Evolutionary conservation across 2,329 filamentous ascomycete species (phyloP).

Genomic region (Aspergillus ruber): DNA sequence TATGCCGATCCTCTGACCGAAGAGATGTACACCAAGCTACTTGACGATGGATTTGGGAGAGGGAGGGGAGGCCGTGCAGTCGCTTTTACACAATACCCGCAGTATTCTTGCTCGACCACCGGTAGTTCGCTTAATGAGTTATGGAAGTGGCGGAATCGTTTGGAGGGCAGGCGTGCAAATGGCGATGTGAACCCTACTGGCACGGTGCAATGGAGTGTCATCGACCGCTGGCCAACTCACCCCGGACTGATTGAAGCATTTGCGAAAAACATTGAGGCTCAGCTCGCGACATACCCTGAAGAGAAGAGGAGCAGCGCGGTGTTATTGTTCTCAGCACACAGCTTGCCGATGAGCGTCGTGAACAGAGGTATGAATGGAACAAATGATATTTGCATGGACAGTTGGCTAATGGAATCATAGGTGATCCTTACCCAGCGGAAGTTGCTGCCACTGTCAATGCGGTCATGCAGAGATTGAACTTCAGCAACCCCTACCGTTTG

Average conservation of each 20-base stretch:
- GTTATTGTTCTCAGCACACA: constrained; percentile 90
- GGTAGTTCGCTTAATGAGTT: constrained; percentile 94
- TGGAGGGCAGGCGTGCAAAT: constrained; percentile 67
- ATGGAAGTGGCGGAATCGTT: constrained; percentile 85
- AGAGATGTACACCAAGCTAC: constrained; percentile 76
- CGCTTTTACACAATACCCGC: constrained; percentile 96
- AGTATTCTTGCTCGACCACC: constrained; percentile 96
- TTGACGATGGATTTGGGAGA: constrained; percentile 83
- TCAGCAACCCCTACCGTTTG: constrained; percentile 84
- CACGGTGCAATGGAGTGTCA: constrained; percentile 89
- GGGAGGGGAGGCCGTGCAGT: constrained; percentile 89
- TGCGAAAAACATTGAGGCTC: constrained; percentile 83
- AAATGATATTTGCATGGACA: background rate
- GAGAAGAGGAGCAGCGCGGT: constrained; percentile 75
- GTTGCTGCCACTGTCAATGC: constrained; percentile 93
- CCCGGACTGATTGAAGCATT: constrained; percentile 85
- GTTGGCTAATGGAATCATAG: constrained; percentile 32
- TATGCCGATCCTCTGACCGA: constrained; percentile 93
- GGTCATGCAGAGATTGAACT: constrained; percentile 86
- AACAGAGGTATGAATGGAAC: constrained; percentile 64
- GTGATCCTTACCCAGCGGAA: constrained; percentile 91
- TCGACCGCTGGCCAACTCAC: constrained; percentile 95
- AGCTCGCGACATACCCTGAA: constrained; percentile 74
- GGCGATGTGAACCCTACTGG: constrained; percentile 53
- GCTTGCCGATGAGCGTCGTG: constrained; percentile 92